These are phyloP conservation scores for Seminavis robusta DNA, from an alignment of 108 stramenopile species.

Conservation along the genomic window DNA sequence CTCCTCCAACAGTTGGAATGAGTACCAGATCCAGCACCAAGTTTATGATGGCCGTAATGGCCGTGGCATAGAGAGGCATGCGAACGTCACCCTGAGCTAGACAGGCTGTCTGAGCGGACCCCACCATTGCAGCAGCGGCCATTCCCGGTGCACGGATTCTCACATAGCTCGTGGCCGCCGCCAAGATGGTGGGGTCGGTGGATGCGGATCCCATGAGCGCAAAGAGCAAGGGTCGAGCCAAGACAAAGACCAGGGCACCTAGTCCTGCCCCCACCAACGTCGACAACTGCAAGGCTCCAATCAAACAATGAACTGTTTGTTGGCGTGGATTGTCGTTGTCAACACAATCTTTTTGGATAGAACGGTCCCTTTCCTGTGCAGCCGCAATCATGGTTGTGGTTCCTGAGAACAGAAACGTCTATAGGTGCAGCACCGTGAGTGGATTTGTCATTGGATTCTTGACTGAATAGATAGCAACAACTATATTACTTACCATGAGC, in stretches of 20 bases:
- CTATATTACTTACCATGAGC: slow-evolving; percentile 15
- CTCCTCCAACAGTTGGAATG: slow-evolving; percentile 49
- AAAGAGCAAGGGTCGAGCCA: slow-evolving; percentile 24
- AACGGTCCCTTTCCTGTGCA: slow-evolving; percentile 32
- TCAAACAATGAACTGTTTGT: slow-evolving; percentile 33
- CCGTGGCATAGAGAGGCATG: slow-evolving; percentile 47
- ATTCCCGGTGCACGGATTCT: slow-evolving; percentile 61
- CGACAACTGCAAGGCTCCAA: slow-evolving; percentile 45
- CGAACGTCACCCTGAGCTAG: slow-evolving; percentile 54
- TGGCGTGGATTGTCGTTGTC: slow-evolving; percentile 1
- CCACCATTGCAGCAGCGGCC: slow-evolving; percentile 61
- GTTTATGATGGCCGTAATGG: slow-evolving; percentile 62
- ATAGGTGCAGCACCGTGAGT: not conserved
- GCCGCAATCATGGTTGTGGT: slow-evolving; percentile 55
- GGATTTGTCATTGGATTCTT: not conserved
- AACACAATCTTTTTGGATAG: no score
- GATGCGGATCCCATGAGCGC: slow-evolving; percentile 52
- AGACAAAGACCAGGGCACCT: slow-evolving; percentile 24
- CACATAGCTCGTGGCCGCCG: slow-evolving; percentile 55
- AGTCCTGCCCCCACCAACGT: slow-evolving; percentile 39
- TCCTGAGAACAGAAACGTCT: slow-evolving; percentile 61
- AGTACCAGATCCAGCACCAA: slow-evolving; percentile 52
- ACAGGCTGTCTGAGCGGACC: slow-evolving; percentile 59
- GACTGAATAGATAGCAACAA: not conserved
- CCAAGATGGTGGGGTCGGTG: slow-evolving; percentile 40